Conservation (phyloP, 2,329 filamentous ascomycete genomes). For the Pseudogymnoascus sp. region DNA sequence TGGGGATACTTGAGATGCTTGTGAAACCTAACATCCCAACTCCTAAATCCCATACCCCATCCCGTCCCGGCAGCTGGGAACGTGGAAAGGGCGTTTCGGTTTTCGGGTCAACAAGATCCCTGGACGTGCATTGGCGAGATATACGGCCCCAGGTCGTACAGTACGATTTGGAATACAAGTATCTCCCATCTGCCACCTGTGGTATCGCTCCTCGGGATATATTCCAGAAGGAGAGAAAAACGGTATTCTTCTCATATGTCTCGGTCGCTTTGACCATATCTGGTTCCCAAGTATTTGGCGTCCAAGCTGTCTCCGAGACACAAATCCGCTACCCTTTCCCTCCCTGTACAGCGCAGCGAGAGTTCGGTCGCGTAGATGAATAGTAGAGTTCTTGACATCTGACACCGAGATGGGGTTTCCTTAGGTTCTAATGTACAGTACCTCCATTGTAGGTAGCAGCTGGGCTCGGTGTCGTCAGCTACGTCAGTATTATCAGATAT, state of each 20-base stretch:
- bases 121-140: conserved; percentile 5
- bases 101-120: neutral
- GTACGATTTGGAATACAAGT: neutral
- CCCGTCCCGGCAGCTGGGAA: neutral
- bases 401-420: neutral
- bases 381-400: neutral
- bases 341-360: neutral
- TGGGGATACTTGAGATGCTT: neutral
- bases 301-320: neutral
- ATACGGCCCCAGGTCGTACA: neutral
- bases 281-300: neutral
- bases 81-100: neutral
- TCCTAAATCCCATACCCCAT: neutral
- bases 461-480: neutral
- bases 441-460: neutral
- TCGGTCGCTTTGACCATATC: neutral
- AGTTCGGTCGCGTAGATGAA: too few relatives aligned
- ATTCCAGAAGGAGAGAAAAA: neutral
- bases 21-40: neutral
- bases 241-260: neutral
- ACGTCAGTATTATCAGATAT: neutral
- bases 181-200: neutral
- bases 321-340: neutral
- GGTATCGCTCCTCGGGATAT: neutral
- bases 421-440: neutral